These are phyloP conservation scores for Aspergillus funiculosus DNA, from an alignment of 495 filamentous ascomycete genomes.

Conservation along the genomic window DNA sequence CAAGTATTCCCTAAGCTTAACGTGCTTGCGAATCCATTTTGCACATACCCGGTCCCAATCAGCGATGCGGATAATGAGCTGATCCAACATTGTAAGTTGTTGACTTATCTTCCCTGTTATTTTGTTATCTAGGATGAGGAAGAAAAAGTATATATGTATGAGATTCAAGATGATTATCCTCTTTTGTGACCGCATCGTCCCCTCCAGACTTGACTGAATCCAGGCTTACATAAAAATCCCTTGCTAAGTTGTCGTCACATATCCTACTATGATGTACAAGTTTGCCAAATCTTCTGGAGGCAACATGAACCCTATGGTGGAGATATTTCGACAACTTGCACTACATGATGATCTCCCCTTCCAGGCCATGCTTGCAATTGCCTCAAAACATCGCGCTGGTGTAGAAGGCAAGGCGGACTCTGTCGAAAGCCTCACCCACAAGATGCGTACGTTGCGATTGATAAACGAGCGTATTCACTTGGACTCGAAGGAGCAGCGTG, in stretches of 20 bases:
- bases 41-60: slow-evolving; percentile 21
- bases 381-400: slow-evolving; percentile 26
- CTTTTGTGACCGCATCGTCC: neutral
- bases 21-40: slow-evolving; percentile 19
- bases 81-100: slow-evolving; percentile 27
- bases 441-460: slow-evolving; percentile 24
- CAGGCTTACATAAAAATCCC: neutral
- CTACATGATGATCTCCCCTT: slow-evolving; percentile 25
- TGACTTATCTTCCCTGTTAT: neutral
- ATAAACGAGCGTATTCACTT: slow-evolving; percentile 27
- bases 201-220: slow-evolving; percentile 4
- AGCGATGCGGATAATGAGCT: slow-evolving; percentile 22
- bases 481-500: slow-evolving; percentile 18
- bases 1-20: slow-evolving; percentile 12
- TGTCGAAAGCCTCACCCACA: slow-evolving; percentile 28
- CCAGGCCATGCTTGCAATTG: slow-evolving; percentile 30
- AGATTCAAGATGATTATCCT: no score
- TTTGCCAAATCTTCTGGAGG: slow-evolving; percentile 19
- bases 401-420: slow-evolving; percentile 26
- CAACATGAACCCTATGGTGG: slow-evolving; percentile 23
- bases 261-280: slow-evolving; percentile 32
- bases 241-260: slow-evolving; percentile 22
- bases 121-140: no score
- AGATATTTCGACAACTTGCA: slow-evolving; percentile 26
- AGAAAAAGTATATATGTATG: no score